phyloP scores from a whole-genome alignment of 192 early-diverging fungal species.

The Coemansia sp. region DNA sequence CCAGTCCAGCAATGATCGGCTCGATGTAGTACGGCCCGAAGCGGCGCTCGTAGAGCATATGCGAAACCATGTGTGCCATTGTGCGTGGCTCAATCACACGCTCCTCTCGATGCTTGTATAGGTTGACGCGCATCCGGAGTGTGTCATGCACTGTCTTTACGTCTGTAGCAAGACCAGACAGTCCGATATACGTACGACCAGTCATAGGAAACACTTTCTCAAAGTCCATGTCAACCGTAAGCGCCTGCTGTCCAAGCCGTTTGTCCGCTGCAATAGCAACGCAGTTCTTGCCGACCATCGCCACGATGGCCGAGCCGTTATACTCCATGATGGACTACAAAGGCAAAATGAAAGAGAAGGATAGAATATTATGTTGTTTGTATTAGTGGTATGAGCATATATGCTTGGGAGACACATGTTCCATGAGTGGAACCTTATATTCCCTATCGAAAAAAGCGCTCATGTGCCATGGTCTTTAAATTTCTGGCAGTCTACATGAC shows the following conservation, averaged over 20 bases:
- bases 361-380: neutral
- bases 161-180: slow-evolving; percentile 95
- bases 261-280: slow-evolving; percentile 97
- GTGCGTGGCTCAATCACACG: slow-evolving; percentile 94
- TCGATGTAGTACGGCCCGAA: slow-evolving; percentile 96
- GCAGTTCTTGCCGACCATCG: slow-evolving; percentile 98
- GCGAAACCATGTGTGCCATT: slow-evolving; percentile 89
- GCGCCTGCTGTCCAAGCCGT: slow-evolving; percentile 86
- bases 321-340: slow-evolving; percentile 83
- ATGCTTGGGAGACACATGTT: too few species aligned
- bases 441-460: too few species aligned
- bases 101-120: slow-evolving; percentile 96
- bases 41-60: slow-evolving; percentile 91
- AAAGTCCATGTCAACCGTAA: slow-evolving; percentile 94
- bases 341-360: neutral
- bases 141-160: slow-evolving; percentile 89
- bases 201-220: slow-evolving; percentile 89
- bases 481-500: too few species aligned
- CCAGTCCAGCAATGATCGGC: slow-evolving; percentile 93
- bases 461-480: too few species aligned
- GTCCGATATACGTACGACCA: slow-evolving; percentile 83
- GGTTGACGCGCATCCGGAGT: slow-evolving; percentile 91
- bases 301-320: slow-evolving; percentile 92
- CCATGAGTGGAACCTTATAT: too few species aligned
- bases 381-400: neutral